A percentile compares a stretch with the other conserved stretches of the same genome.
Conservation (phyloP, 2,329 filamentous ascomycete species). For the Tricladium varicosporioides region DNA sequence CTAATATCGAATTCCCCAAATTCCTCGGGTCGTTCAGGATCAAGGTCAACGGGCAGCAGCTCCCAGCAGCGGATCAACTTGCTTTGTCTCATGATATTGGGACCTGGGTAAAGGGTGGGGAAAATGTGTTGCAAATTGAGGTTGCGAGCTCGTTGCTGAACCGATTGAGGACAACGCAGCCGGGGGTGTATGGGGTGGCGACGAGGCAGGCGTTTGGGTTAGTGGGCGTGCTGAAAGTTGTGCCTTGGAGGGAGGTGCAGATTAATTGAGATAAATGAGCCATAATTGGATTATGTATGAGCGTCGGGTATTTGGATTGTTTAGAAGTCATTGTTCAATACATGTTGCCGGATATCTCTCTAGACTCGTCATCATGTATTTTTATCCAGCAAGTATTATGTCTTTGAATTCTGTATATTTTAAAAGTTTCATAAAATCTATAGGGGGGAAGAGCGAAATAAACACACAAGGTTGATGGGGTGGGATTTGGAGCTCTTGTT, state of each 20-base stretch:
- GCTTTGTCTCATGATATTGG: neutral
- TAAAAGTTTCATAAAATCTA: too few species aligned
- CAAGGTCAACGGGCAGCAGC: neutral
- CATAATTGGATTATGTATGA: too few species aligned
- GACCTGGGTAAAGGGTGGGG: neutral
- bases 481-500: too few species aligned
- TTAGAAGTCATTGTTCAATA: too few species aligned
- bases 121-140: neutral
- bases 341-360: too few species aligned
- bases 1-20: neutral
- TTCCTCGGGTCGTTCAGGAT: slow-evolving; percentile 1
- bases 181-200: neutral
- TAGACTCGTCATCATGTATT: too few species aligned
- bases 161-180: neutral
- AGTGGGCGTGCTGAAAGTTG: neutral
- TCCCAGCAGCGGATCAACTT: neutral
- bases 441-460: too few species aligned
- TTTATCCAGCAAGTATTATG: too few species aligned
- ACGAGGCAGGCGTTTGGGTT: slow-evolving; percentile 2
- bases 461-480: too few species aligned
- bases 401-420: too few species aligned
- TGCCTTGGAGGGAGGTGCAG: neutral
- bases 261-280: neutral
- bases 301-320: too few species aligned
- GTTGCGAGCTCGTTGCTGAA: slow-evolving; percentile 1